Conservation (phyloP, 2,329 filamentous ascomycete species). For the Neocatenulostroma microsporum region DNA sequence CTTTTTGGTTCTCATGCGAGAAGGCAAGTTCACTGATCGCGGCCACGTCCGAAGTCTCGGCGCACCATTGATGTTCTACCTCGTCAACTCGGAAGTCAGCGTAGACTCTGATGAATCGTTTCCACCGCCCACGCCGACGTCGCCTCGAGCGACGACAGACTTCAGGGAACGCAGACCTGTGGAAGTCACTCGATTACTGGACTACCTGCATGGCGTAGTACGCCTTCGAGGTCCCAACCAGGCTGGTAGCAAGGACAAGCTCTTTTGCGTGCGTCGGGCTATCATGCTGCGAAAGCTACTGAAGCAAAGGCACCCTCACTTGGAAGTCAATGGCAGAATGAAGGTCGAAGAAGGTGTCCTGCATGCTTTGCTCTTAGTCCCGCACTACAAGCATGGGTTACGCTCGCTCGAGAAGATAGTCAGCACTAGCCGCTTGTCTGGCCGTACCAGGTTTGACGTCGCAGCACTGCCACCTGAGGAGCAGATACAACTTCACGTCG, state of each 20-base stretch:
- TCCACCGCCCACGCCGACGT: constrained; percentile 17
- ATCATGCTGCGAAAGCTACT: constrained; percentile 28
- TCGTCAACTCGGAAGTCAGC: constrained; percentile 24
- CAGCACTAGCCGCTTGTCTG: constrained; percentile 27
- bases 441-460: constrained; percentile 27
- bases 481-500: constrained; percentile 30
- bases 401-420: constrained; percentile 29
- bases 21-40: constrained; percentile 24
- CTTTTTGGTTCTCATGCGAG: constrained; percentile 25
- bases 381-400: constrained; percentile 28
- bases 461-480: constrained; percentile 29
- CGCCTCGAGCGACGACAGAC: constrained; percentile 18
- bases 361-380: constrained; percentile 27
- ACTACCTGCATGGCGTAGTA: constrained; percentile 27
- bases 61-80: constrained; percentile 25
- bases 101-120: constrained; percentile 1
- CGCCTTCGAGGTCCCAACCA: constrained; percentile 26
- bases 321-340: constrained; percentile 23
- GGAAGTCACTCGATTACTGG: constrained; percentile 24
- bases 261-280: constrained; percentile 26
- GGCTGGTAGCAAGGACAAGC: constrained; percentile 20
- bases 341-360: constrained; percentile 29
- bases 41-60: constrained; percentile 23
- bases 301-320: constrained; percentile 25
- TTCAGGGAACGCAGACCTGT: constrained; percentile 14